A percentile compares a stretch with the other conserved stretches of the same genome.
Evolutionary conservation across 169 alveolate genomes (phyloP).

Genomic region (Plasmodium ovale): DNA sequence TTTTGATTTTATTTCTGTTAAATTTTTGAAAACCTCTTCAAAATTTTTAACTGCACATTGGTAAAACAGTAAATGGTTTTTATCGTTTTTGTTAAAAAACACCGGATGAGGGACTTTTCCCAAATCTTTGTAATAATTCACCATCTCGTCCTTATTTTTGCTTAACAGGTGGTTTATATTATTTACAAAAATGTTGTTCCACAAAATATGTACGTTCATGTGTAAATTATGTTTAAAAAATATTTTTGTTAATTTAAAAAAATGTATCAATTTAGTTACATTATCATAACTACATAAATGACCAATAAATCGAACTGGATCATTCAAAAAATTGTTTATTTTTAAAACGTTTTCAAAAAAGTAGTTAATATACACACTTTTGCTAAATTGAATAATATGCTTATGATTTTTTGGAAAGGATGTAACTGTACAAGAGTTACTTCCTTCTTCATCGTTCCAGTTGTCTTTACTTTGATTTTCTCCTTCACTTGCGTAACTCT

Average conservation of each 20-base stretch:
- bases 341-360: conserved; percentile 61
- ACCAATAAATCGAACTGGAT: conserved; percentile 55
- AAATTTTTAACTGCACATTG: conserved; percentile 34
- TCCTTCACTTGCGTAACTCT: conserved; percentile 31
- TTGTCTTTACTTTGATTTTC: not conserved
- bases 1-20: not conserved
- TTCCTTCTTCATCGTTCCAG: conserved; percentile 6
- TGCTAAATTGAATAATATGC: conserved; percentile 59
- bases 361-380: conserved; percentile 39
- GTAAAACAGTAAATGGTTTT: conserved; percentile 29
- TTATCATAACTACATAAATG: conserved; percentile 43
- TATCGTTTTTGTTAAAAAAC: conserved; percentile 21
- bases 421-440: conserved; percentile 59
- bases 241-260: conserved; percentile 60
- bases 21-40: conserved; percentile 23
- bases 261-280: conserved; percentile 39
- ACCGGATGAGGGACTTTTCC: conserved; percentile 47
- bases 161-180: conserved; percentile 38
- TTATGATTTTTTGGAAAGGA: conserved; percentile 69
- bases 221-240: conserved; percentile 35
- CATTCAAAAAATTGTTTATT: conserved; percentile 52
- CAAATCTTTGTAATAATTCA: conserved; percentile 27
- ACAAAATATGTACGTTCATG: conserved; percentile 10
- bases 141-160: conserved; percentile 16
- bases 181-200: conserved; percentile 50